Base-by-base conservation (phyloP, 176 grass and related monocot genomes). In the Hyparrhenia diplandra region DNA sequence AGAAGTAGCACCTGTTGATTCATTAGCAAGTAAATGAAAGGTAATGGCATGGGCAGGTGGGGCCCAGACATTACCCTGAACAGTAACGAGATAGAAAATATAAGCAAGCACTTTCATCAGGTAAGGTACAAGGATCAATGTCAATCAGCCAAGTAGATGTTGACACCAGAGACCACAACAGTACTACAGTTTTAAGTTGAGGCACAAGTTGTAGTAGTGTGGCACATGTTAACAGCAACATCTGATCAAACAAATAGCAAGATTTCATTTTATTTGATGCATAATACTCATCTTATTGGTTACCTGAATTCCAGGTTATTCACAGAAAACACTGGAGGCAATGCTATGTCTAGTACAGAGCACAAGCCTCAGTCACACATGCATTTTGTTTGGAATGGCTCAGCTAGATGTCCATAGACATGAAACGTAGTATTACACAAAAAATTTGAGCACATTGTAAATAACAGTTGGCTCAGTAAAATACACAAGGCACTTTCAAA, bases 301-400 rank as follows among this genome's bases (percentile, higher is more conserved):
- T 49, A 36, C 46, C 35, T 43, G 58, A 74, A 29, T 78, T 30
- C 40, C 67, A 89, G 67, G 35, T 75, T 86, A 86, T 86, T 78
- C 83, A 90, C 83, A 78, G 54, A 78, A 52, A 82, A 32, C 18
- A 86, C 58, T 5, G 59, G 58, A 67, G 71, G 67, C 59, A 67
- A 5, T 67, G 63, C 52, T 21, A 58, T 60, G 23, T 84, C 6
- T 73, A 7, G 27, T 77, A 85, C 82, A n/a, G n/a, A 77, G 58
- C 64, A 76, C 35, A 68, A 51, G 68, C 59, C 46, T 74, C n/a
- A n/a, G n/a, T n/a, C n/a, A n/a, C n/a, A n/a, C 45, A 4, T 10
- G 16, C 6, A 80, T n/a, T 4, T 16, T 31, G 21, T 65, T 74
- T 73, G 47, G 28, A 29, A 61, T 61, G 37, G 36, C 59, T 88